Percentiles rank a stretch among this genome's conserved stretches.
phyloP scores from a whole-genome alignment of 2,329 filamentous ascomycete species.

The Clonostachys rhizophaga region DNA sequence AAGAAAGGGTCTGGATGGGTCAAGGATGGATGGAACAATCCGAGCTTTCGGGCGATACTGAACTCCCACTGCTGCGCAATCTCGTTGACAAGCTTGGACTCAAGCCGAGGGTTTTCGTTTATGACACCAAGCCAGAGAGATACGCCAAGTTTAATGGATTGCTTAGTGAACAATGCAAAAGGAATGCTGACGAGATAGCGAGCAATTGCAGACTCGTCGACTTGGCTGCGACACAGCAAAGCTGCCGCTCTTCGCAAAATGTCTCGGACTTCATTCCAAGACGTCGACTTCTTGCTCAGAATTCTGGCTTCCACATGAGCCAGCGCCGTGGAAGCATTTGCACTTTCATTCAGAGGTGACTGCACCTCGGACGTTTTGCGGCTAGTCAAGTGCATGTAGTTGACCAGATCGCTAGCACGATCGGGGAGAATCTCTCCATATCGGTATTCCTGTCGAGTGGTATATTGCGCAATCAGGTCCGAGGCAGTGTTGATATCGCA shows the following conservation, averaged over 20 bases:
- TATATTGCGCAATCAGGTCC: constrained; percentile 96
- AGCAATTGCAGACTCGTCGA: constrained; percentile 72
- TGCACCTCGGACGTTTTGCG: constrained; percentile 47
- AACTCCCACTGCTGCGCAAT: constrained; percentile 89
- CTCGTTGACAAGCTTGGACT: constrained; percentile 79
- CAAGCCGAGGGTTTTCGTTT: constrained; percentile 88
- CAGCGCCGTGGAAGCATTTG: constrained; percentile 60
- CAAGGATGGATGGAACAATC: constrained; percentile 74
- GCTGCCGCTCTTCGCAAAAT: constrained; percentile 81
- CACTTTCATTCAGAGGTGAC: constrained; percentile 46
- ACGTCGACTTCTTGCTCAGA: constrained; percentile 62
- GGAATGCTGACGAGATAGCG: constrained; percentile 90
- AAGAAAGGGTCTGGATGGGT: constrained; percentile 85
- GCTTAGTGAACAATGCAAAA: constrained; percentile 88
- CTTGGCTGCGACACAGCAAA: constrained; percentile 73
- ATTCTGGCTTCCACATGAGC: constrained; percentile 70
- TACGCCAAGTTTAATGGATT: constrained; percentile 91
- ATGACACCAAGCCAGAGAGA: constrained; percentile 96
- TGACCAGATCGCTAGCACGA: constrained; percentile 61
- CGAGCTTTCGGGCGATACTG: constrained; percentile 71
- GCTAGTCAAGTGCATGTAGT: constrained; percentile 48
- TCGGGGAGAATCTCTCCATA: constrained; percentile 74
- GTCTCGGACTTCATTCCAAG: constrained; percentile 72
- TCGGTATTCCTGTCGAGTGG: constrained; percentile 91
- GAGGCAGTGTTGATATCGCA: constrained; percentile 85